These are phyloP conservation scores for Oxyria digyna DNA, from an alignment of 148 eudicot species.

Conservation along the genomic window DNA sequence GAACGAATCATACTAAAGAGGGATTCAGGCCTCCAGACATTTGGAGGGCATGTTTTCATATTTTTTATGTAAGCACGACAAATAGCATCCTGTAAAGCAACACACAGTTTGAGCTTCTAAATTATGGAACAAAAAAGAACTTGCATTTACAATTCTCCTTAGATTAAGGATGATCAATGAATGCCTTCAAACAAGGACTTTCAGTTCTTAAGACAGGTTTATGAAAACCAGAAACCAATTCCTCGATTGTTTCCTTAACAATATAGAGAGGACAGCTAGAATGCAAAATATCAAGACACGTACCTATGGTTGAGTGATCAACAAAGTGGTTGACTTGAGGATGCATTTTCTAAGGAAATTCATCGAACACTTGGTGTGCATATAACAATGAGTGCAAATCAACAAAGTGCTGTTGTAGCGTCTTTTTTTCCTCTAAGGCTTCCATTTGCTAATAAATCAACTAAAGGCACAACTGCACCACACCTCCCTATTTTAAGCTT, in stretches of 20 bases:
- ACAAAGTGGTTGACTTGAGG: too few relatives aligned
- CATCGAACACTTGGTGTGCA: too few relatives aligned
- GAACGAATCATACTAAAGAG: constrained; percentile 48
- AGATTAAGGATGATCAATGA: not conserved
- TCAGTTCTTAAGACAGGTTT: constrained; percentile 41
- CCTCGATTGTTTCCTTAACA: constrained; percentile 59
- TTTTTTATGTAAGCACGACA: constrained; percentile 66
- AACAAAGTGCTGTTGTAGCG: constrained; percentile 76
- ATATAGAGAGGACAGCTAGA: constrained; percentile 55
- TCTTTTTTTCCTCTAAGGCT: constrained; percentile 82
- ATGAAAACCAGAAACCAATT: constrained; percentile 48
- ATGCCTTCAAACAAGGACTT: constrained; percentile 77
- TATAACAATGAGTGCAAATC: too few relatives aligned
- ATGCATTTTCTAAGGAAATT: too few relatives aligned
- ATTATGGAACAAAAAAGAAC: constrained; percentile 5
- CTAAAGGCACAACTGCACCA: constrained; percentile 74
- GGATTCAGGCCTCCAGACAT: constrained; percentile 72
- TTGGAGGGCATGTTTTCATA: constrained; percentile 57
- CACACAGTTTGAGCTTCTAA: not conserved
- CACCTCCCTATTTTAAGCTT: constrained; percentile 68
- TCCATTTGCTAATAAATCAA: constrained; percentile 72
- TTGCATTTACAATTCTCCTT: not conserved
- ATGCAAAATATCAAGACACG: constrained; percentile 66
- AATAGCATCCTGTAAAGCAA: constrained; percentile 53
- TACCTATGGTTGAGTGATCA: too few relatives aligned